Percentiles rank a stretch among this genome's conserved stretches.
phyloP scores from a whole-genome alignment of 768 basidiomycete genomes.

The Omphalotus guepiniiformis region DNA sequence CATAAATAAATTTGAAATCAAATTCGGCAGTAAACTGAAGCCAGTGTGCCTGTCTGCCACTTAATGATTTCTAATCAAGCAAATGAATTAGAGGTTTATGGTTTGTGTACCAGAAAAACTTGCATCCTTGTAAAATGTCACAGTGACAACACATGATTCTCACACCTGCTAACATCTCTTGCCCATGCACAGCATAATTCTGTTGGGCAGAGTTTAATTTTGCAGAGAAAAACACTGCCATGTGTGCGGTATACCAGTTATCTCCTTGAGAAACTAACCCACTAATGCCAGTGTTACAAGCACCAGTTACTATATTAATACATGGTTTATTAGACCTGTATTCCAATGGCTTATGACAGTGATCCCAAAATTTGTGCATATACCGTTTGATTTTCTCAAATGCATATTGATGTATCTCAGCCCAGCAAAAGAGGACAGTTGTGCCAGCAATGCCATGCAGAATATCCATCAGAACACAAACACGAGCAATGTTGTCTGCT shows the following conservation, averaged over 20 bases:
- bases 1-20: neutral
- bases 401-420: constrained; percentile 19
- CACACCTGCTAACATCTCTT: neutral
- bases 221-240: constrained; percentile 30
- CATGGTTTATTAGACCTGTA: constrained; percentile 18
- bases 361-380: constrained; percentile 12
- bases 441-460: constrained; percentile 18
- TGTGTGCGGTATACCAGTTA: constrained; percentile 25
- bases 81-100: neutral
- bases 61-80: neutral
- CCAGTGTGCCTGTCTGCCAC: neutral
- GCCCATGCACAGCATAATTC: constrained; percentile 22
- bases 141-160: neutral
- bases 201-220: constrained; percentile 30
- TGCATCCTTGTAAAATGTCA: neutral
- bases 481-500: constrained; percentile 18
- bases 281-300: constrained; percentile 24
- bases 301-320: constrained; percentile 29
- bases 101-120: neutral
- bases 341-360: constrained; percentile 15
- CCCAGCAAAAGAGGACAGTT: constrained; percentile 21
- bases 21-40: neutral
- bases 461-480: constrained; percentile 27
- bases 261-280: constrained; percentile 25
- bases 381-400: constrained; percentile 33